Conservation (phyloP, 2,329 filamentous ascomycete genomes). For the Curvularia sp. region DNA sequence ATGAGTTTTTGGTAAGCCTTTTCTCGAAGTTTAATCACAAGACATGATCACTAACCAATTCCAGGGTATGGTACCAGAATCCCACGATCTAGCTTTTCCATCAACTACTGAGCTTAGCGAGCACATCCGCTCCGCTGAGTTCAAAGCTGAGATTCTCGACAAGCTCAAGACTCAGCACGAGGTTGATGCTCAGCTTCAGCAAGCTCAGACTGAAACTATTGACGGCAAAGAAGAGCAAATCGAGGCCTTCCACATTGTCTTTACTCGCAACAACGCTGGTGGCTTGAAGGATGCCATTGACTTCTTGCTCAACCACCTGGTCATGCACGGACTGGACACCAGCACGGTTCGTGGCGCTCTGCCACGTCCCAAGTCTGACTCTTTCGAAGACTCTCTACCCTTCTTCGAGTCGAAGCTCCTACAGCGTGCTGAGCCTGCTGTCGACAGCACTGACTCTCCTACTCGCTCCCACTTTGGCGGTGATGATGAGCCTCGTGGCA, state of each 20-base stretch:
- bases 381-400: conserved; percentile 94
- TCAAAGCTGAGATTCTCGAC: conserved; percentile 77
- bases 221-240: conserved; percentile 53
- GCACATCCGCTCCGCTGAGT: conserved; percentile 82
- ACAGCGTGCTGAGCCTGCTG: conserved; percentile 83
- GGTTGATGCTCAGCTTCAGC: conserved; percentile 79
- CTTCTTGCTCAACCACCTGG: conserved; percentile 84
- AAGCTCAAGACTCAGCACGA: conserved; percentile 93
- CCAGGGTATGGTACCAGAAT: conserved; percentile 95
- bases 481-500: conserved; percentile 77
- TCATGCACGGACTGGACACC: conserved; percentile 87
- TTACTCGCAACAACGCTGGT: conserved; percentile 96
- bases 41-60: conserved; percentile 43
- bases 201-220: conserved; percentile 52
- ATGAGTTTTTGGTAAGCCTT: conserved; percentile 78
- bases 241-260: conserved; percentile 62
- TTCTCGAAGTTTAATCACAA: neutral
- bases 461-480: conserved; percentile 83
- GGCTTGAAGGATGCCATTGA: conserved; percentile 96
- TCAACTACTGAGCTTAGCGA: conserved; percentile 77
- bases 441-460: conserved; percentile 81
- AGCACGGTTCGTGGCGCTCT: conserved; percentile 88
- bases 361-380: conserved; percentile 97
- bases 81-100: conserved; percentile 86
- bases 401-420: conserved; percentile 98